These are phyloP conservation scores for Isatis tinctoria DNA, from an alignment of 345 rosid species.

Conservation along the genomic window DNA sequence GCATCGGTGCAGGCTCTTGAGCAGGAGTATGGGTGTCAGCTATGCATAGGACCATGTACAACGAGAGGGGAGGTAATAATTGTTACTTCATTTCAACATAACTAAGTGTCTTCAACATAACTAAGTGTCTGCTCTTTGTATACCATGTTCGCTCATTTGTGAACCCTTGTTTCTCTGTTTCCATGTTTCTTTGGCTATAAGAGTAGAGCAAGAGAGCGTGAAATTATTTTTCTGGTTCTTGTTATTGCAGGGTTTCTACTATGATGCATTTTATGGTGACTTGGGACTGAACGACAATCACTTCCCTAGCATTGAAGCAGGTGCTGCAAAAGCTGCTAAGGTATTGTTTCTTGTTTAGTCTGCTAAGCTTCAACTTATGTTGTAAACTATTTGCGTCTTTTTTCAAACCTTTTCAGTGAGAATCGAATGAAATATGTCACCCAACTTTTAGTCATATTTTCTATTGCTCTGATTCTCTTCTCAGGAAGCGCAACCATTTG, in stretches of 20 bases:
- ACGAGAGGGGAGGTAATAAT: conserved; percentile 89
- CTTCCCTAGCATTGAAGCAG: conserved; percentile 70
- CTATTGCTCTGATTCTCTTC: not conserved
- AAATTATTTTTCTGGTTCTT: not conserved
- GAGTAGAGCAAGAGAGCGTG: not conserved
- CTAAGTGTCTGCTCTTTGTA: not conserved
- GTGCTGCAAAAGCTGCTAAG: conserved; percentile 67
- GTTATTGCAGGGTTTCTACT: conserved; percentile 81
- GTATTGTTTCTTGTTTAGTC: conserved; percentile 36
- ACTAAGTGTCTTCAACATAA: not conserved
- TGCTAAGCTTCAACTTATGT: conserved; percentile 7
- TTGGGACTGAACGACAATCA: conserved; percentile 85
- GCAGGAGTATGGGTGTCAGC: conserved; percentile 79
- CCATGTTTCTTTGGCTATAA: not conserved
- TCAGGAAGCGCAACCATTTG: conserved; percentile 92
- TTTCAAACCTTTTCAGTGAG: not conserved
- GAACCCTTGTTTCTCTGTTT: not conserved
- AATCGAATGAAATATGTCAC: not conserved
- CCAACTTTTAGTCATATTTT: not conserved
- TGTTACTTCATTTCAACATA: not conserved
- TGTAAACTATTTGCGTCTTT: not conserved
- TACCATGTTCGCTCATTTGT: no score
- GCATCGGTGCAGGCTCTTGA: conserved; percentile 62
- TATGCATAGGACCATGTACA: conserved; percentile 98
- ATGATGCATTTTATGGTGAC: conserved; percentile 92